Conservation (phyloP, 176 grass and related monocot genomes). For the Avena eriantha region DNA sequence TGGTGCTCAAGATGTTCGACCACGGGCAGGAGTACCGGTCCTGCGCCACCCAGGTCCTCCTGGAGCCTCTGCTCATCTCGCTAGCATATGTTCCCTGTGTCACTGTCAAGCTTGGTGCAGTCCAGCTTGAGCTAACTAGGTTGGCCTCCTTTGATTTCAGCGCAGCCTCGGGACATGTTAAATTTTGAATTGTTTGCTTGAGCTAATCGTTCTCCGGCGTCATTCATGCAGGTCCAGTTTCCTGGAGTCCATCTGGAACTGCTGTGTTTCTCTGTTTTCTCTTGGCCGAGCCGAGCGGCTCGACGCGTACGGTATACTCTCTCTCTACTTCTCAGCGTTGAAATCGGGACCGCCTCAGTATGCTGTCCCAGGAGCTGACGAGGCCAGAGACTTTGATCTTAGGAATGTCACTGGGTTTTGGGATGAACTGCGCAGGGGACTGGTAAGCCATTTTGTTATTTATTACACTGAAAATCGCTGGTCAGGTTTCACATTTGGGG, state of each 20-base stretch:
- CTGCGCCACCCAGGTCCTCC: conserved; percentile 58
- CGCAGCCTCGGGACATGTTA: conserved; percentile 15
- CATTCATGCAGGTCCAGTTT: conserved; percentile 57
- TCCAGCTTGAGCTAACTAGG: conserved; percentile 51
- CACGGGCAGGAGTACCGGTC: conserved; percentile 60
- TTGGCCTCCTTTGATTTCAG: conserved; percentile 40
- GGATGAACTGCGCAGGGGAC: conserved; percentile 77
- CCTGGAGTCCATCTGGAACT: conserved; percentile 75
- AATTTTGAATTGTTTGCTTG: not conserved
- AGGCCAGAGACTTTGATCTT: conserved; percentile 53
- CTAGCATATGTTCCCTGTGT: conserved; percentile 54
- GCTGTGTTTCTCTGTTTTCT: conserved; percentile 66
- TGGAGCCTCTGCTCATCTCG: conserved; percentile 64
- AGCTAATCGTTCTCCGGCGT: conserved; percentile 3
- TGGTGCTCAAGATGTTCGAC: conserved; percentile 66
- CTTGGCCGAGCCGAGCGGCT: conserved; percentile 62
- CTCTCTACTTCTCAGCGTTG: conserved; percentile 62
- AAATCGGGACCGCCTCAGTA: conserved; percentile 33
- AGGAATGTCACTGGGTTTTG: conserved; percentile 70
- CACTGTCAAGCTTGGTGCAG: conserved; percentile 20
- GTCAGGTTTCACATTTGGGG: not conserved
- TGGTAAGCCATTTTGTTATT: conserved; percentile 60
- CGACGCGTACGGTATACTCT: conserved; percentile 78
- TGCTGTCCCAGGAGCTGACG: conserved; percentile 5
- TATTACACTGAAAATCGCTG: not conserved